Evolutionary conservation across 495 filamentous ascomycete species (phyloP), one percentile per base, ranked within the genome.

Genomic region (Xylaria nigripes): DNA sequence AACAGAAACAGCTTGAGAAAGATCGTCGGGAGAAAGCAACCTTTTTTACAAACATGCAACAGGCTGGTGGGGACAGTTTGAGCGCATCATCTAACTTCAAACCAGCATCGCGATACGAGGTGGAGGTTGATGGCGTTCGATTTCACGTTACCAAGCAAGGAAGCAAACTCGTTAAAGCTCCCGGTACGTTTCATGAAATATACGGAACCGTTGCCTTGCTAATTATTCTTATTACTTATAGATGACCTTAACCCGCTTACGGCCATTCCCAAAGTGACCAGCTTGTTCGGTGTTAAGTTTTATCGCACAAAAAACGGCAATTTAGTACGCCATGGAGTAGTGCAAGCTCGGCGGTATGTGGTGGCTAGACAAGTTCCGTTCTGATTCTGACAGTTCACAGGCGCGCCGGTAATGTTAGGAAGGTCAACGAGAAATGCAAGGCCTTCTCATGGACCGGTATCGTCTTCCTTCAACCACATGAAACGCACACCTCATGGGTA

Each of bases 361-460:
- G 6, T 49, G 45, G 50, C 36, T 38, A 21, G 21, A 8, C 24
- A 18, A 36, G 27, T 45, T 23, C 15, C 41, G 48, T 46, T 30
- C 18, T 19, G n/a, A 30, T 48, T 46, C 52, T 49, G 44, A 67
- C 51, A 72, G 69, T 57, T 48, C 67, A 65, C 62, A 67, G 64
- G 30, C 63, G 53, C 23, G 64, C 77, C 53, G 78, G 70, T 45
- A 63, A 71, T 34, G 65, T 82, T 41, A 85, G 79, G 71, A 92
- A 89, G 71, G 79, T 84, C 60, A 70, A 83, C 71, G 82, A 89
- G 61, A 86, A 82, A 46, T 97, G 92, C 83, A 90, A 87, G 70
- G 80, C 81, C 68, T 97, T 95, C 66, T 85, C 89, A 70, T 86
- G 82, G 73, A 93, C 89, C 72, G 92, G 92, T 97, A 97, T 75